Base-by-base conservation (phyloP, 306 rosid species). In the Crataegus laevigata region DNA sequence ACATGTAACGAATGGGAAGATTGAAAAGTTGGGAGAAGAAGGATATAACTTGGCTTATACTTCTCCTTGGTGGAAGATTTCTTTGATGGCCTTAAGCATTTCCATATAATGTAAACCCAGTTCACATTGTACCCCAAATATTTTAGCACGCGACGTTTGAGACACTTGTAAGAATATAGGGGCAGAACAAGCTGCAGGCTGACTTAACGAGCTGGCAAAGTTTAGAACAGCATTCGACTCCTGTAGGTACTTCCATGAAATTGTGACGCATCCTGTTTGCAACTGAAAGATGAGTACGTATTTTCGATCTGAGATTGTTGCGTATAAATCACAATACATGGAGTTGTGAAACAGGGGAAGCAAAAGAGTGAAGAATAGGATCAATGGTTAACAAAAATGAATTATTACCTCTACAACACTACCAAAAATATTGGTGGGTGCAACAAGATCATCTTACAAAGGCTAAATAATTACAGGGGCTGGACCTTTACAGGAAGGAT, bases 401-500 rank as follows among this genome's bases (percentile, higher is more conserved):
- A 26, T 45, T 28, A 28, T 43, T 74, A 62, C 45, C n/a, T 19
- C 1, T 28, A 61, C 42, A 61, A 13, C 59, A 28, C 57, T 57
- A 36, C 67, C 22, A 14, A 15, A 28, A 63, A 63, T 30, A 30
- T 30, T 63, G 68, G 42, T 6, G 24, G 69, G 36, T 34, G 69
- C 69, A 65, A 36, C 26, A 65, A 34, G 28, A 21, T 73, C 69
- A 21, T 73, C 60, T 19, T 72, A 72, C 68, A 59, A 21, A 36
- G 42, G 77, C 77, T 43, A 61, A 34, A 45, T 60, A 43, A 73
- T 73, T 73, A 73, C 69, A 73, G 8, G 30, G 58, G 52, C 22
- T 61, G 82, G 79, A 74, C 77, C 78, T 61, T 73, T 62, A 82
- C 81, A 86, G 66, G 80, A 81, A 81, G 77, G 55, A 78, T 65